These are phyloP conservation scores for Albugo candida DNA, from an alignment of 352 stramenopile genomes.

Conservation along the genomic window DNA sequence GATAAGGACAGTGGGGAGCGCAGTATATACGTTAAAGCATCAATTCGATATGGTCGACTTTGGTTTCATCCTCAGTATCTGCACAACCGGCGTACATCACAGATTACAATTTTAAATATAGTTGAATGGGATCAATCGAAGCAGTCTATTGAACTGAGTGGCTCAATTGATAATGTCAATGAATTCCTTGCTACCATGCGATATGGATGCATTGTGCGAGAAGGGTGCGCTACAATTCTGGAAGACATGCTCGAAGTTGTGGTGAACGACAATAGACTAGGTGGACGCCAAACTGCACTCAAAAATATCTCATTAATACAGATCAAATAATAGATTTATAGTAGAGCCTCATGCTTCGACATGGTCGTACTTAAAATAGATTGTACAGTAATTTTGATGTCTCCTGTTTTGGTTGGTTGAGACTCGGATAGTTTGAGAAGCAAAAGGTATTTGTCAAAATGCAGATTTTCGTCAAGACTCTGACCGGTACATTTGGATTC, in stretches of 20 bases:
- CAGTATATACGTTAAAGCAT: background rate
- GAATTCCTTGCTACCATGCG: background rate
- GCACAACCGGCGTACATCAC: background rate
- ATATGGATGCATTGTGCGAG: background rate
- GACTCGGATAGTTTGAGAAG: too few species aligned
- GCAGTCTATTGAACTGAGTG: background rate
- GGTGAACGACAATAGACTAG: background rate
- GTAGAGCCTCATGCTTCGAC: too few species aligned
- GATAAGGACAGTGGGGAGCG: background rate
- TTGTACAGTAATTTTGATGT: too few species aligned
- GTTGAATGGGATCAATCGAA: background rate
- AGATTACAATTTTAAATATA: background rate
- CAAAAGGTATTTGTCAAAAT: constrained; percentile 11
- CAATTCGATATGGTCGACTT: background rate
- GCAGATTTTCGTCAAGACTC: constrained; percentile 36
- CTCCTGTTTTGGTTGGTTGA: too few species aligned
- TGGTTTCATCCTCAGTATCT: background rate
- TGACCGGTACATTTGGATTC: constrained; percentile 11
- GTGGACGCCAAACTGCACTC: too few species aligned
- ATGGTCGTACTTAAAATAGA: too few species aligned
- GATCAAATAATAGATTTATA: too few species aligned
- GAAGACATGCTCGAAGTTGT: background rate
- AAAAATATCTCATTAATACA: too few species aligned
- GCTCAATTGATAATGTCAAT: background rate
- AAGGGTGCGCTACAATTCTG: background rate